Percentiles rank a stretch among this genome's conserved stretches.
Evolutionary conservation across 2,329 filamentous ascomycete species (phyloP).

Genomic region (Apiospora arundinis): DNA sequence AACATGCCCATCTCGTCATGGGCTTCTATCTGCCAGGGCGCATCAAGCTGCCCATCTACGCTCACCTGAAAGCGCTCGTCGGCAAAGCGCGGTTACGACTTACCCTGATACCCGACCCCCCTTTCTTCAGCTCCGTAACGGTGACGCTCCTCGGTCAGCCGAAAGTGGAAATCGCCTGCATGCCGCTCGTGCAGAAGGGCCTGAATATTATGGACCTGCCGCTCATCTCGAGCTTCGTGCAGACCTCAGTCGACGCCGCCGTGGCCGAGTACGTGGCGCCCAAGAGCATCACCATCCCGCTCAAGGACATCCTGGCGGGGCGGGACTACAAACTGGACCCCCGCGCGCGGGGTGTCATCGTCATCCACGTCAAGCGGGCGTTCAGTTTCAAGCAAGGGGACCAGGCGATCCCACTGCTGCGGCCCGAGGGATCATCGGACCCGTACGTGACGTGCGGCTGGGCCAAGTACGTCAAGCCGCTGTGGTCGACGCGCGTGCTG

Average conservation of each 20-base stretch:
- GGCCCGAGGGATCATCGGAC: constrained; percentile 16
- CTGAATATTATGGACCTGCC: constrained; percentile 22
- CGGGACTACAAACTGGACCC: constrained; percentile 20
- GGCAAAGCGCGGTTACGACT: constrained; percentile 15
- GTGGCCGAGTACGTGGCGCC: constrained; percentile 23
- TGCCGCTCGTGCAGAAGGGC: constrained; percentile 21
- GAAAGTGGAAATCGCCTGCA: constrained; percentile 22
- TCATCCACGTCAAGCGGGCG: constrained; percentile 15
- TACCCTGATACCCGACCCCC: constrained; percentile 18
- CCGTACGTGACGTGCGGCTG: constrained; percentile 21
- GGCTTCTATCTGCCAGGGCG: constrained; percentile 17
- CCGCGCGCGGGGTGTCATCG: constrained; percentile 7
- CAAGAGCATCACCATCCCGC: constrained; percentile 17
- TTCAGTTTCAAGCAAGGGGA: constrained; percentile 19
- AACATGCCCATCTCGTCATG: constrained; percentile 15
- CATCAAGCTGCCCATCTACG: constrained; percentile 21
- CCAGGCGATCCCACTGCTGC: constrained; percentile 19
- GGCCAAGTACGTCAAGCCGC: constrained; percentile 22
- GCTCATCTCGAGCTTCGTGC: constrained; percentile 21
- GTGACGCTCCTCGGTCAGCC: constrained; percentile 16
- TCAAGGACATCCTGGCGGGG: constrained; percentile 17
- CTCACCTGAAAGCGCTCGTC: constrained; percentile 19
- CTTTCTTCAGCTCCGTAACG: constrained; percentile 20
- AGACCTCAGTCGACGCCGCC: constrained; percentile 20
- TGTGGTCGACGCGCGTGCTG: constrained; percentile 19